Evolutionary conservation across 768 basidiomycete species (phyloP).

Genomic region (Amanita inopinata): DNA sequence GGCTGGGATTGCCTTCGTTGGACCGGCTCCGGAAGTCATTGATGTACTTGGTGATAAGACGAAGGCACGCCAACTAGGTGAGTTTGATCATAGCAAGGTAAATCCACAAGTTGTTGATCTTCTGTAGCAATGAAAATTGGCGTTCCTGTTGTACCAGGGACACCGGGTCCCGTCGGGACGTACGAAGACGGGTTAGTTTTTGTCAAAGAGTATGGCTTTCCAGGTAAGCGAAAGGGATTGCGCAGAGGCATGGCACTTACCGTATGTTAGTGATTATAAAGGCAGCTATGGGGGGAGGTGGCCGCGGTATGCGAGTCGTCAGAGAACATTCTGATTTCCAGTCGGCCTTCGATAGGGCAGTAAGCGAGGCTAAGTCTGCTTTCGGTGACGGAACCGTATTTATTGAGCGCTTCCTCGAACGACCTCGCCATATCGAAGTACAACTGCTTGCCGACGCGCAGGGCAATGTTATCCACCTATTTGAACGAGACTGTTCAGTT

Average conservation of each 20-base stretch:
- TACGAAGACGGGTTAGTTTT: conserved; percentile 80
- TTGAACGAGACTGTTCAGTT: conserved; percentile 98
- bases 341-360: conserved; percentile 82
- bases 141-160: conserved; percentile 96
- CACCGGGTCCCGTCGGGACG: conserved; percentile 81
- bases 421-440: conserved; percentile 96
- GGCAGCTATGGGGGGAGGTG: conserved; percentile 98
- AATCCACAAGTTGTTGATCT: conserved; percentile 8
- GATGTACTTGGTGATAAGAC: conserved; percentile 99
- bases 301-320: conserved; percentile 98
- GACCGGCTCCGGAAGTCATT: conserved; percentile 92
- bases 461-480: conserved; percentile 95
- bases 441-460: conserved; percentile 86
- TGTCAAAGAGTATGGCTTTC: conserved; percentile 94
- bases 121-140: conserved; percentile 72
- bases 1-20: conserved; percentile 95
- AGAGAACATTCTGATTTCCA: conserved; percentile 90
- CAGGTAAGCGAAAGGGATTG: conserved; percentile 51
- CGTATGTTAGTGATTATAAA: conserved; percentile 82
- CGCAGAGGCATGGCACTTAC: conserved; percentile 3
- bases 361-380: conserved; percentile 89
- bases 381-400: conserved; percentile 99
- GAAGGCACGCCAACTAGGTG: conserved; percentile 86
- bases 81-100: conserved; percentile 12
- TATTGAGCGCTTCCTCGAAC: conserved; percentile 95